phyloP scores from a whole-genome alignment of 768 basidiomycete species.

The Tulasnella calospora region DNA sequence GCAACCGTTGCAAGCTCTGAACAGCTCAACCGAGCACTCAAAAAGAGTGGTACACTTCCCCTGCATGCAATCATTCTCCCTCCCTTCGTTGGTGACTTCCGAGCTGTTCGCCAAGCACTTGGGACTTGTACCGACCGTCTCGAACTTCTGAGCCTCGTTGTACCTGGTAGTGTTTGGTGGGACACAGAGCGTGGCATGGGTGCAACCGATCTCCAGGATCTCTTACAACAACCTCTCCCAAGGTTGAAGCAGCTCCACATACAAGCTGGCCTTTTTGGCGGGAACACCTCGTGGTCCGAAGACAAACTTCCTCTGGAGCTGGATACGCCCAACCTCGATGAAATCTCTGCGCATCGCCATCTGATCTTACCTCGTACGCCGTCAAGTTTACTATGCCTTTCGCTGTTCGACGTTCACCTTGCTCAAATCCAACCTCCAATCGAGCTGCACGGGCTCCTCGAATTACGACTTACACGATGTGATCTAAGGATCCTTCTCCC shows the following conservation, averaged over 20 bases:
- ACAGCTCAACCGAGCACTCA: neutral
- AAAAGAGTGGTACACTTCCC: neutral
- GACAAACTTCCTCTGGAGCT: no score
- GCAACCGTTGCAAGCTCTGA: neutral
- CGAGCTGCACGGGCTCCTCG: neutral
- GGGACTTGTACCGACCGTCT: neutral
- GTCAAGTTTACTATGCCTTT: neutral
- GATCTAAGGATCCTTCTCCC: neutral
- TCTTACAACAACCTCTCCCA: neutral
- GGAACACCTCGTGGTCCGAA: no score
- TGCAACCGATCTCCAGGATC: neutral
- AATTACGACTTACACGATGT: neutral
- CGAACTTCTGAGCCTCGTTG: neutral
- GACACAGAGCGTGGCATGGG: neutral
- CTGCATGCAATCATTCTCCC: neutral
- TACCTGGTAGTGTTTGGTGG: neutral
- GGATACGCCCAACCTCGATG: neutral
- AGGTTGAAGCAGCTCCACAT: neutral
- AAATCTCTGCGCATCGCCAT: neutral
- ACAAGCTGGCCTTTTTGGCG: no score
- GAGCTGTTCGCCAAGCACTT: neutral
- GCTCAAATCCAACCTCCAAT: neutral
- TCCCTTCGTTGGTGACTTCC: neutral
- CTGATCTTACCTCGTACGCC: no score
- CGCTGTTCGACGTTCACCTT: neutral